Percentiles rank a stretch among this genome's conserved stretches.
phyloP scores from a whole-genome alignment of 2,329 filamentous ascomycete genomes.

The Pseudocercospora pini-densiflorae region DNA sequence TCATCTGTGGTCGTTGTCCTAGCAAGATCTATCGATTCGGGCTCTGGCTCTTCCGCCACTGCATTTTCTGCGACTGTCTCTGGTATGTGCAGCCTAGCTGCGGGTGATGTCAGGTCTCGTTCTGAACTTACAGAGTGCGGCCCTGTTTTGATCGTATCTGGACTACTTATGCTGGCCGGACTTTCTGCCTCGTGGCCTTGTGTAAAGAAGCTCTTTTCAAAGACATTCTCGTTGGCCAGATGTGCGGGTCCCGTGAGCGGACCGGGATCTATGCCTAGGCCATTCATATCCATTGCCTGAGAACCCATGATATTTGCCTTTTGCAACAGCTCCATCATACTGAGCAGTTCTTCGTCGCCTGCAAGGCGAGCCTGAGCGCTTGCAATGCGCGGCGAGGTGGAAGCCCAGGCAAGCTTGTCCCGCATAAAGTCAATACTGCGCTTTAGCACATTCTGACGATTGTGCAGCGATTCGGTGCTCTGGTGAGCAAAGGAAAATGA shows the following conservation, averaged over 20 bases:
- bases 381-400: slow-evolving; percentile 74
- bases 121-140: slow-evolving; percentile 12
- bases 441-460: slow-evolving; percentile 89
- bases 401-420: slow-evolving; percentile 83
- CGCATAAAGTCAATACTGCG: slow-evolving; percentile 96
- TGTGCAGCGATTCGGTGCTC: slow-evolving; percentile 81
- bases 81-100: slow-evolving; percentile 15
- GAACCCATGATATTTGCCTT: slow-evolving; percentile 78
- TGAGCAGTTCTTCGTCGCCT: slow-evolving; percentile 85
- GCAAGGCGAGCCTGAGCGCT: slow-evolving; percentile 81
- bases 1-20: slow-evolving; percentile 23
- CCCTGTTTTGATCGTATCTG: slow-evolving; percentile 12
- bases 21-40: slow-evolving; percentile 19
- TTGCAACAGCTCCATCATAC: slow-evolving; percentile 86
- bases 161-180: slow-evolving; percentile 43
- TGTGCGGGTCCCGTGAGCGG: slow-evolving; percentile 82
- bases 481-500: slow-evolving; percentile 98
- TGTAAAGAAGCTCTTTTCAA: slow-evolving; percentile 75
- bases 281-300: slow-evolving; percentile 61
- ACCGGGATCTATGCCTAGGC: slow-evolving; percentile 55
- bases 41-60: slow-evolving; percentile 10
- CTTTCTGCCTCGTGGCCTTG: slow-evolving; percentile 42
- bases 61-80: slow-evolving; percentile 18
- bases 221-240: slow-evolving; percentile 75
- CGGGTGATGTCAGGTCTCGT: slow-evolving; percentile 14